These are phyloP conservation scores for Murraya paniculata DNA, from an alignment of 345 rosid species.

Conservation along the genomic window DNA sequence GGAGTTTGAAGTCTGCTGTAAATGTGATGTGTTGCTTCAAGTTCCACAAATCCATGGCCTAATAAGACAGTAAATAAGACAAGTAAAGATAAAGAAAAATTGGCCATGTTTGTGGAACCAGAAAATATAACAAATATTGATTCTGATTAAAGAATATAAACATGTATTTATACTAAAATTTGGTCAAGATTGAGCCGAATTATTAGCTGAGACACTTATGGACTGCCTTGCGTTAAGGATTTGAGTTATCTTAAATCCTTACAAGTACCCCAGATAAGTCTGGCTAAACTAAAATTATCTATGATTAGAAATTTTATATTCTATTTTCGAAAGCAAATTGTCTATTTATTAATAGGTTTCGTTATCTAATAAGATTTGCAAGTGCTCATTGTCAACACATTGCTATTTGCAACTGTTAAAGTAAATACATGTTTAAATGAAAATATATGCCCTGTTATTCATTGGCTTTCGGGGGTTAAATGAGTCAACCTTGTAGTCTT, in stretches of 20 bases:
- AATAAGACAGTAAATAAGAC: slow-evolving; percentile 22
- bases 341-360: neutral
- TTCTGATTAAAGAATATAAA: neutral
- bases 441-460: too few species aligned
- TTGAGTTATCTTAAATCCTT: neutral
- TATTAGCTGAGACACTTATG: neutral
- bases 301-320: neutral
- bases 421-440: too few species aligned
- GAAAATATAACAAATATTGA: neutral
- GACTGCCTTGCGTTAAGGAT: neutral
- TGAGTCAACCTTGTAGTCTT: too few species aligned
- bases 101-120: slow-evolving; percentile 14
- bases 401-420: too few species aligned
- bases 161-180: neutral
- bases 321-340: neutral
- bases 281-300: neutral
- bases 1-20: slow-evolving; percentile 15
- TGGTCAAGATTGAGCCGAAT: neutral
- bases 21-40: slow-evolving; percentile 38
- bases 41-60: slow-evolving; percentile 21
- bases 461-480: too few species aligned
- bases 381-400: too few species aligned
- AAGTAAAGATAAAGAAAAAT: slow-evolving; percentile 4
- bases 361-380: neutral
- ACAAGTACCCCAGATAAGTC: neutral